A percentile compares a stretch with the other conserved stretches of the same genome.
Evolutionary conservation across 2,329 filamentous ascomycete genomes (phyloP).

Genomic region (Trichophyton equinum): DNA sequence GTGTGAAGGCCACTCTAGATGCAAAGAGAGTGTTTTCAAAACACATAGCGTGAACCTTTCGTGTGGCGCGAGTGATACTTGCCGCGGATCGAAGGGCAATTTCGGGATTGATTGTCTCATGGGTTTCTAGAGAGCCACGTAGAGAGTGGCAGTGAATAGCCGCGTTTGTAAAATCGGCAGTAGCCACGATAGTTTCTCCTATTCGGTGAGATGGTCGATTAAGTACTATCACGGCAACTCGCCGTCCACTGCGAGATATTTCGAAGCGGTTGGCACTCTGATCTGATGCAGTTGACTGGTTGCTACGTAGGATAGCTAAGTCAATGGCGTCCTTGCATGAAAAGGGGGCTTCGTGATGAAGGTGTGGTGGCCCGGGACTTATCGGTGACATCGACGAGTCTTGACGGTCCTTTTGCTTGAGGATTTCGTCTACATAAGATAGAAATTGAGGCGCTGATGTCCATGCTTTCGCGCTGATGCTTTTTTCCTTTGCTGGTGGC

Average conservation of each 20-base stretch:
- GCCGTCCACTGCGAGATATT: conserved; percentile 80
- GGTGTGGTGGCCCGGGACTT: conserved; percentile 54
- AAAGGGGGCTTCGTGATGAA: conserved; percentile 30
- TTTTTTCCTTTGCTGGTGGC: conserved; percentile 31
- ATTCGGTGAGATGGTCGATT: conserved; percentile 78
- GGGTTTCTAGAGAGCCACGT: conserved; percentile 71
- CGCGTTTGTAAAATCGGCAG: conserved; percentile 68
- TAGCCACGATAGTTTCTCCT: conserved; percentile 73
- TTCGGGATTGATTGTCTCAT: conserved; percentile 66
- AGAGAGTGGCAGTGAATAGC: conserved; percentile 77
- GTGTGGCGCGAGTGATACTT: conserved; percentile 75
- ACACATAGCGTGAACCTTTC: conserved; percentile 63
- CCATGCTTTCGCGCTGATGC: conserved; percentile 33
- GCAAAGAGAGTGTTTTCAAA: conserved; percentile 77
- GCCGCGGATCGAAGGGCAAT: conserved; percentile 75
- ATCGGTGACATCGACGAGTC: conserved; percentile 49
- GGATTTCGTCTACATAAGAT: conserved; percentile 62
- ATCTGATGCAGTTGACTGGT: conserved; percentile 52
- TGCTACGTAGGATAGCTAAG: conserved; percentile 74
- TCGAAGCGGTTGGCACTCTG: conserved; percentile 89
- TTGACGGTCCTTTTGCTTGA: conserved; percentile 44
- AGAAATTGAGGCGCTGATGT: conserved; percentile 53
- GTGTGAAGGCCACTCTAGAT: conserved; percentile 63
- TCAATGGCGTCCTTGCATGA: conserved; percentile 79
- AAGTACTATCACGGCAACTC: conserved; percentile 82